A percentile compares a stretch with the other conserved stretches of the same genome.
These are phyloP conservation scores for Ogataea hybrid DNA, from an alignment of 1,139 yeast species.

Conservation along the genomic window DNA sequence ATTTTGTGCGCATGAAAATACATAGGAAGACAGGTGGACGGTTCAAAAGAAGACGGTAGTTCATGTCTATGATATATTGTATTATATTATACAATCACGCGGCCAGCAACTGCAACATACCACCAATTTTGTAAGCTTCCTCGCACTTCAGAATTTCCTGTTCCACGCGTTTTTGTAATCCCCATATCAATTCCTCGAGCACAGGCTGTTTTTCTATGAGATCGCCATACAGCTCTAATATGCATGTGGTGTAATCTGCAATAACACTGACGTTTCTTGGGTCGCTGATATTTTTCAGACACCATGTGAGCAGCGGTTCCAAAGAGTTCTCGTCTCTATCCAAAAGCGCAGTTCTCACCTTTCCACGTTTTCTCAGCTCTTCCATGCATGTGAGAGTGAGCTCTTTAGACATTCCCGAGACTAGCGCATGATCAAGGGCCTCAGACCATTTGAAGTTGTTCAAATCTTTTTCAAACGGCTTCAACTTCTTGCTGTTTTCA, in stretches of 20 bases:
- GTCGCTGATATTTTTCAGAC: constrained; percentile 70
- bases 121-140: constrained; percentile 87
- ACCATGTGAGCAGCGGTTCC: constrained; percentile 86
- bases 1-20: constrained; percentile 34
- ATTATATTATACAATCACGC: constrained; percentile 30
- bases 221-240: constrained; percentile 74
- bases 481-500: constrained; percentile 51
- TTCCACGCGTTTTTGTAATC: constrained; percentile 58
- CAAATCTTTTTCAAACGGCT: constrained; percentile 78
- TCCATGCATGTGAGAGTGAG: constrained; percentile 75
- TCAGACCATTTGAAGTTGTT: constrained; percentile 91
- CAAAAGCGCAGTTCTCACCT: constrained; percentile 70
- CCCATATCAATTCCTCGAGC: constrained; percentile 66
- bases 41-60: constrained; percentile 22
- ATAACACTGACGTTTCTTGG: constrained; percentile 71
- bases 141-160: constrained; percentile 73
- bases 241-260: constrained; percentile 81
- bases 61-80: background rate
- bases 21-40: constrained; percentile 27
- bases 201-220: constrained; percentile 76
- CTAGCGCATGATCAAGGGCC: constrained; percentile 84
- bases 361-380: constrained; percentile 86
- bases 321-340: constrained; percentile 79
- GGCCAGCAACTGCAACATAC: constrained; percentile 84
- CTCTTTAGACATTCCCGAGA: constrained; percentile 74